Percentiles rank a stretch among this genome's conserved stretches.
Evolutionary conservation across 345 rosid genomes (phyloP).

Genomic region (Fremontodendron californicum): DNA sequence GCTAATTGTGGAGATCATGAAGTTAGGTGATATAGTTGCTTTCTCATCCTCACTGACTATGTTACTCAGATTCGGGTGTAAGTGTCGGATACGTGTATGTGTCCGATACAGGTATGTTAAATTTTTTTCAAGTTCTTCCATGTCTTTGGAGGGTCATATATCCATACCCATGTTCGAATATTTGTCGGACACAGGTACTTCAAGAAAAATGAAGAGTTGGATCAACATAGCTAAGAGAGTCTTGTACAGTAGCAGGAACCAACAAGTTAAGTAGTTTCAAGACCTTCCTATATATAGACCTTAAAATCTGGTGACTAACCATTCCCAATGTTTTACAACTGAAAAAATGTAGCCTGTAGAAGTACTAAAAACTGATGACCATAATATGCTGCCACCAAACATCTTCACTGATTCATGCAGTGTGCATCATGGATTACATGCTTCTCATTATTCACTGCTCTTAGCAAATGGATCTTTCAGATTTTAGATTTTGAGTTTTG

Average conservation of each 20-base stretch:
- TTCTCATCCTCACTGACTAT: background rate
- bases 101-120: too few relatives aligned
- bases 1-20: background rate
- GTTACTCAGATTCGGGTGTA: too few relatives aligned
- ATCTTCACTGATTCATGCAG: background rate
- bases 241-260: background rate
- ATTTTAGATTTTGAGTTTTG: background rate
- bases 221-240: too few relatives aligned
- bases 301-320: background rate
- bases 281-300: background rate
- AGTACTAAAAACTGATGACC: background rate
- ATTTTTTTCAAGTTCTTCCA: too few relatives aligned
- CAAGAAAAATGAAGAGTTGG: too few relatives aligned
- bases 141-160: too few relatives aligned
- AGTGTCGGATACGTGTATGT: too few relatives aligned
- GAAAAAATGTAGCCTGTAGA: background rate
- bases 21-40: background rate
- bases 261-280: background rate
- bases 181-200: too few relatives aligned
- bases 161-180: too few relatives aligned
- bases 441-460: background rate
- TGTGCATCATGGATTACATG: background rate
- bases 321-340: background rate
- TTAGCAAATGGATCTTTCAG: background rate
- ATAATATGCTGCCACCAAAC: background rate